Base-by-base conservation (phyloP, 2,329 filamentous ascomycete species). In the Claviceps monticola region DNA sequence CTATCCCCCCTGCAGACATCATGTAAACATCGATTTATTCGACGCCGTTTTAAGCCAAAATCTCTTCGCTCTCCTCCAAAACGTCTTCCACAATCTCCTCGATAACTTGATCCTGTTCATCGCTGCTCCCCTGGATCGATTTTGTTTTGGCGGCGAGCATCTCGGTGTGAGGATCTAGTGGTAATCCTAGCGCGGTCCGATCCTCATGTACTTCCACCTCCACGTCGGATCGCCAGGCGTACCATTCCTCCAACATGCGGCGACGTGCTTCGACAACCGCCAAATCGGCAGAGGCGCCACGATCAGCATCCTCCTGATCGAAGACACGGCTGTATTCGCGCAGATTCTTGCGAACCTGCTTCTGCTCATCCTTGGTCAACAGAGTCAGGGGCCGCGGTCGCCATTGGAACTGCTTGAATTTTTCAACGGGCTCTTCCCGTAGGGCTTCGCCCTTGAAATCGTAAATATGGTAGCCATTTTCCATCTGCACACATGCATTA, bases 401-500 rank as follows among this genome's bases (percentile, higher is more conserved):
- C 93, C 93, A 98, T 56, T 87, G 71, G 72, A 90, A 88, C 70
- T 98, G 93, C 80, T 96, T 96, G 80, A 98, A 97, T 71, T 94
- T 94, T 59, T 98, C 93, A 54, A 95, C 78, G 49, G 83, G 84
- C 69, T 96, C 88, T 71, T 98, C 94, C 54, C 89, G 84, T 51
- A 98, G 81, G 51, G 85, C 79, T 61, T 86, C 84, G 57, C 93
- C 94, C 68, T 83, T 86, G 80, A 98, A 98, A 67, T 95, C 90
- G 78, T 96, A 97, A 56, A 98, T 74, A 69, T 97, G 91, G 76
- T 95, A 98, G 57, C 93, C 93, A 67, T 97, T 98, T 76, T 98
- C 93, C 88, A 97, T 95, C 88, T 95, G 64, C 48, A 37, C 37
- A 11, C 17, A 23, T 53, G 45, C 57, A 56, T 50, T 53, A 16